These are phyloP conservation scores for Wickerhamomyces rabaulensis DNA, from an alignment of 805 yeast species.

Conservation along the genomic window DNA sequence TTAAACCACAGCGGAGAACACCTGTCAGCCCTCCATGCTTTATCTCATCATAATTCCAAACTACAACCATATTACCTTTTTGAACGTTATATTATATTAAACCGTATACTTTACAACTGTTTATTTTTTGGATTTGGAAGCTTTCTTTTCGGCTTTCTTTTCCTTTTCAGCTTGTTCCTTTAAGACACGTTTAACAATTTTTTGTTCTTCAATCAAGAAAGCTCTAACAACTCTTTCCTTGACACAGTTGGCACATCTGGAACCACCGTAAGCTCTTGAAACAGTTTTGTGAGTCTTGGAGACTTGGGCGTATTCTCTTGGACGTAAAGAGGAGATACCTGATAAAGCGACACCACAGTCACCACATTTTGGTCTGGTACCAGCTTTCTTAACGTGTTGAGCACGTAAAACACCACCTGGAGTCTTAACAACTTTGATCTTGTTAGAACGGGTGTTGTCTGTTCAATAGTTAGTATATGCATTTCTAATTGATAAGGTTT, in stretches of 20 bases:
- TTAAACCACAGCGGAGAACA: too few relatives aligned
- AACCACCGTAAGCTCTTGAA: slow-evolving; percentile 99
- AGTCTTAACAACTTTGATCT: slow-evolving; percentile 99
- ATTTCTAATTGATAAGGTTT: not conserved
- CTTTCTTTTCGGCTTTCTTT: slow-evolving; percentile 51
- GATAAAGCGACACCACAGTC: slow-evolving; percentile 75
- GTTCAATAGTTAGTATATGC: slow-evolving; percentile 20
- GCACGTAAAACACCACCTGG: slow-evolving; percentile 99
- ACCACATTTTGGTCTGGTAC: slow-evolving; percentile 80
- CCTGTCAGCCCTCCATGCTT: too few relatives aligned
- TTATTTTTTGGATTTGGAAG: slow-evolving; percentile 27
- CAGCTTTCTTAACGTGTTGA: slow-evolving; percentile 90
- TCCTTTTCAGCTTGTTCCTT: slow-evolving; percentile 94
- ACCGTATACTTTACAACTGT: slow-evolving; percentile 9
- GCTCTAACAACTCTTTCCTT: slow-evolving; percentile 99
- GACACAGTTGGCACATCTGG: slow-evolving; percentile 97
- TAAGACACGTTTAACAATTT: slow-evolving; percentile 98
- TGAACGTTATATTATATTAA: slow-evolving; percentile 12
- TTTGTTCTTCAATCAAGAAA: slow-evolving; percentile 99
- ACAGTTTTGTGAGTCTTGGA: slow-evolving; percentile 98
- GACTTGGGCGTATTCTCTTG: slow-evolving; percentile 93
- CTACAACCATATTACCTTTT: slow-evolving; percentile 7
- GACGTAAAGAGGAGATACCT: slow-evolving; percentile 93
- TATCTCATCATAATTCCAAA: not conserved
- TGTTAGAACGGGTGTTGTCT: slow-evolving; percentile 99